Percentiles rank a stretch among this genome's conserved stretches.
These are phyloP conservation scores for Claviceps humidiphila DNA, from an alignment of 2,329 filamentous ascomycete species.

Conservation along the genomic window DNA sequence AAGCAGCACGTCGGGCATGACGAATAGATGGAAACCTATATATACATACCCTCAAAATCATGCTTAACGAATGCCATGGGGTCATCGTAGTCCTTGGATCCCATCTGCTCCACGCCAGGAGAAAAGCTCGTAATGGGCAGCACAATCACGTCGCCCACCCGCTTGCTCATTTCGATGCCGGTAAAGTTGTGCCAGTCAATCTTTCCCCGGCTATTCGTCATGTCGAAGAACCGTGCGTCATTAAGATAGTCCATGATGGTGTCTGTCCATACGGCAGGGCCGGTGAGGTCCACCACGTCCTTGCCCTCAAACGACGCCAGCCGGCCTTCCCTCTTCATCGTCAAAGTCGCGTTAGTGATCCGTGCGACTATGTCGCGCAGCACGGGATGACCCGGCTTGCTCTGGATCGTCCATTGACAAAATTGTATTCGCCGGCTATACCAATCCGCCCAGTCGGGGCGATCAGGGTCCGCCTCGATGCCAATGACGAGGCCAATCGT, in stretches of 20 bases:
- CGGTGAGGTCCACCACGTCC: slow-evolving; percentile 84
- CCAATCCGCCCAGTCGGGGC: slow-evolving; percentile 86
- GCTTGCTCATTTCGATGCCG: slow-evolving; percentile 68
- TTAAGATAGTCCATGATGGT: slow-evolving; percentile 88
- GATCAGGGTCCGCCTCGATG: slow-evolving; percentile 91
- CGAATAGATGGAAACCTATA: background rate
- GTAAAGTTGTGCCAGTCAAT: slow-evolving; percentile 86
- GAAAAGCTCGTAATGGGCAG: slow-evolving; percentile 96
- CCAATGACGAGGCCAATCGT: slow-evolving; percentile 79
- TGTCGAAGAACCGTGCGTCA: slow-evolving; percentile 76
- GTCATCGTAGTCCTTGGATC: slow-evolving; percentile 73
- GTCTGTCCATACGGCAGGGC: slow-evolving; percentile 91
- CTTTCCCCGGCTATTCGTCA: slow-evolving; percentile 53
- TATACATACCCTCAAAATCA: slow-evolving; percentile 70
- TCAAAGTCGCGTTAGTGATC: slow-evolving; percentile 72
- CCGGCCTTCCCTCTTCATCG: slow-evolving; percentile 53
- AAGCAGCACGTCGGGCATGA: background rate
- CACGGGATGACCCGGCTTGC: slow-evolving; percentile 87
- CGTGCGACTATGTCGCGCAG: slow-evolving; percentile 75
- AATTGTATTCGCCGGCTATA: slow-evolving; percentile 95
- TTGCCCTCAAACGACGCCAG: slow-evolving; percentile 49
- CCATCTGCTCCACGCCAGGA: slow-evolving; percentile 88
- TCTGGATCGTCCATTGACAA: slow-evolving; percentile 97
- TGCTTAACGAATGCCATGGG: slow-evolving; percentile 97
- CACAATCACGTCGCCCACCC: slow-evolving; percentile 85